Conservation (phyloP, 1,284 basidiomycete genomes). For the Neolentinus lepideus region DNA sequence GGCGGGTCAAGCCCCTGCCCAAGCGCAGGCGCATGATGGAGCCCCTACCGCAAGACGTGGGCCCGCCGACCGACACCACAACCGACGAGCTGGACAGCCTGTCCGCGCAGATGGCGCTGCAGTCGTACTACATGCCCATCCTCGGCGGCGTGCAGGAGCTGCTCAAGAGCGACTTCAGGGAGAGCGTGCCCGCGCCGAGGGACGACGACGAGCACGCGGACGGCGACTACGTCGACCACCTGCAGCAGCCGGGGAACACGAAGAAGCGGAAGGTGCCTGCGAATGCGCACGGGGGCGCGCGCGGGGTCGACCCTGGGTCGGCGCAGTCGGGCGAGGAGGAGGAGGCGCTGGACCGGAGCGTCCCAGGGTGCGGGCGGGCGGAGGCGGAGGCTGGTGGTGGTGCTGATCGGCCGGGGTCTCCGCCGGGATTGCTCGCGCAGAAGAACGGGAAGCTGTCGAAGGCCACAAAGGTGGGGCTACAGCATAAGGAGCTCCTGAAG, state of each 20-base stretch:
- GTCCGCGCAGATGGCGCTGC: constrained; percentile 46
- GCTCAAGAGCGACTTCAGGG: constrained; percentile 14
- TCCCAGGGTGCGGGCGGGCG: constrained; percentile 17
- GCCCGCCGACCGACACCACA: constrained; percentile 24
- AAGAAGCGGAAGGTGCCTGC: constrained; percentile 80
- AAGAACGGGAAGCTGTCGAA: constrained; percentile 44
- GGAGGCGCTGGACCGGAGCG: constrained; percentile 24
- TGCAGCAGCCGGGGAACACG: constrained; percentile 71
- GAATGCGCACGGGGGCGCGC: constrained; percentile 31
- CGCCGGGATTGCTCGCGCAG: background rate
- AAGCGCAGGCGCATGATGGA: constrained; percentile 55
- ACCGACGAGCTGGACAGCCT: constrained; percentile 44
- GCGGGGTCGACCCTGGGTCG: constrained; percentile 28
- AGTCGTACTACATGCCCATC: constrained; percentile 56
- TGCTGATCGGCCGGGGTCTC: background rate
- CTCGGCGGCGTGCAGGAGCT: constrained; percentile 28
- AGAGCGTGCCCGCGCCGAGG: background rate
- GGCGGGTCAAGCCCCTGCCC: constrained; percentile 68
- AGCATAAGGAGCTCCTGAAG: constrained; percentile 67
- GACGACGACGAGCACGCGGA: constrained; percentile 44
- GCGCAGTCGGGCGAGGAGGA: constrained; percentile 32
- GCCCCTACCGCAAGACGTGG: constrained; percentile 15
- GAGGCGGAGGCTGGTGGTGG: constrained; percentile 7
- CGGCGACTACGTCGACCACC: constrained; percentile 56
- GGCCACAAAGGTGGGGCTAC: constrained; percentile 60